Evolutionary conservation across 2,329 filamentous ascomycete species (phyloP).

Genomic region (Metarhizium robertsii): DNA sequence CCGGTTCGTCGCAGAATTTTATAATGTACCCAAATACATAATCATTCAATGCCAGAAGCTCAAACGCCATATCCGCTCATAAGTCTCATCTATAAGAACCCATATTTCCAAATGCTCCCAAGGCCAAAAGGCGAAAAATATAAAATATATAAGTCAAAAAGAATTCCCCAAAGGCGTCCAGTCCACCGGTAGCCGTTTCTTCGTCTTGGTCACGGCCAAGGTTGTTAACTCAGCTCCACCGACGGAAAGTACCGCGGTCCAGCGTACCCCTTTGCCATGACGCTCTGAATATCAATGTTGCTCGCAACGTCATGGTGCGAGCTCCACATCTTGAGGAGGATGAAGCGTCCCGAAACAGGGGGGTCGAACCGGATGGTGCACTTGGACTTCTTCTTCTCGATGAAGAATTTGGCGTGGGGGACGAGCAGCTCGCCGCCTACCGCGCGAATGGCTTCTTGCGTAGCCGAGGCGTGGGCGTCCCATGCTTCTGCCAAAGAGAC

Average conservation of each 20-base stretch:
- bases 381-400: slow-evolving; percentile 71
- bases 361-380: slow-evolving; percentile 82
- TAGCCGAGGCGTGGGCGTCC: slow-evolving; percentile 42
- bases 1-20: background rate
- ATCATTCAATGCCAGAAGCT: background rate
- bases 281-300: slow-evolving; percentile 86
- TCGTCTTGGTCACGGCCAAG: background rate
- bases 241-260: slow-evolving; percentile 78
- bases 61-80: background rate
- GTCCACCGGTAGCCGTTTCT: too few relatives aligned
- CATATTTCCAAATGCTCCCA: background rate
- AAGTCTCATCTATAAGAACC: background rate
- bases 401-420: slow-evolving; percentile 75
- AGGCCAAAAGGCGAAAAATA: background rate
- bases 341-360: slow-evolving; percentile 70
- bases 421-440: slow-evolving; percentile 53
- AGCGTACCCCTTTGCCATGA: slow-evolving; percentile 74
- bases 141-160: background rate
- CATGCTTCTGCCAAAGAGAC: slow-evolving; percentile 23
- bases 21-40: background rate
- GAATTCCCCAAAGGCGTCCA: too few relatives aligned
- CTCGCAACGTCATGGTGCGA: slow-evolving; percentile 52
- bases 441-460: slow-evolving; percentile 46
- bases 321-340: slow-evolving; percentile 86
- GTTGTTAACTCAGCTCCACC: slow-evolving; percentile 44